Evolutionary conservation across 2,329 filamentous ascomycete genomes (phyloP), one percentile per base, ranked within the genome.

Genomic region (Macrophomina phaseolina): DNA sequence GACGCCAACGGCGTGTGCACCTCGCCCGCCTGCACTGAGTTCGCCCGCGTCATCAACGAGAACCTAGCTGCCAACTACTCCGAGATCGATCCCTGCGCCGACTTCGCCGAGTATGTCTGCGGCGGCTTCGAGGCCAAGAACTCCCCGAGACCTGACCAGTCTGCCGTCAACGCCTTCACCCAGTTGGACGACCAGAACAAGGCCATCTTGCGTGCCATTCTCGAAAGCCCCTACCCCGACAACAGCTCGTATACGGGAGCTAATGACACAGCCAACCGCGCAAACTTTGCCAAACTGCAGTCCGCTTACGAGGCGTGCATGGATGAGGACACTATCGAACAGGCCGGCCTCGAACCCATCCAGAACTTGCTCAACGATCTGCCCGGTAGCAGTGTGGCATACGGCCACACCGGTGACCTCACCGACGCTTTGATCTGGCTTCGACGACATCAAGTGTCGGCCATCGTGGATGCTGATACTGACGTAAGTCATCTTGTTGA

Each of bases 61-160:
- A 89, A 87, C 67, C 78, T 90, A 14, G 85, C 87, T 16, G 85
- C 87, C 7, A 80, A 88, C 61, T 89, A 90, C 75, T 81, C 85
- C 67, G 77, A 86, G 2, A 80, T 92, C 46, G 88, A 92, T 73
- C 86, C 90, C 1, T 92, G 90, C 71, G 84, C 82, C n/a, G 78
- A 91, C 72, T 92, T 92, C 68, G 87, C 91, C 68, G 81, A 88
- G 73, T 84, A 88, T 66, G 87, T 88, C 23, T 91, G 90, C 71
- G 89, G 87, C 65, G 89, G 89, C 11, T 92, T 89, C 85, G 81
- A 84, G 63, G 81, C 86, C 28, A 82, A 81, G 9, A 86, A 91
- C 77, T 89, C 91, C 71, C 83, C 91, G 67, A 85, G 89, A 3
- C 79, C 87, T 3, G 90, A 91, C 72, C 86, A 89, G 69, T 63